These are phyloP conservation scores for Penicillium lagena DNA, from an alignment of 495 filamentous ascomycete genomes.

Conservation along the genomic window DNA sequence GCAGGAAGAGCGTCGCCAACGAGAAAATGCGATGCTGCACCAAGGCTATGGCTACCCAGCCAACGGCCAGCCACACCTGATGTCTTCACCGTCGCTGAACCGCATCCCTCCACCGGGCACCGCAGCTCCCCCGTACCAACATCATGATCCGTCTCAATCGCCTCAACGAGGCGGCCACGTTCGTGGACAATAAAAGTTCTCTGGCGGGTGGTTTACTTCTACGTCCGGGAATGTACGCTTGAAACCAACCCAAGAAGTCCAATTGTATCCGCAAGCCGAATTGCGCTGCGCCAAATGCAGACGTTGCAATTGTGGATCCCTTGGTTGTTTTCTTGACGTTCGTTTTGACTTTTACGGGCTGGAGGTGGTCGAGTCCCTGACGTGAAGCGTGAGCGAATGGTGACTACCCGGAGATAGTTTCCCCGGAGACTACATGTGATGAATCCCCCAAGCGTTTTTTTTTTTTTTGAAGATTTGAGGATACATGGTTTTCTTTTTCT, in stretches of 20 bases:
- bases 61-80: conserved; percentile 20
- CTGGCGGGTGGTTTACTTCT: too few species aligned
- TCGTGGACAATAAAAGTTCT: conserved; percentile 5
- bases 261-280: background rate
- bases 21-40: conserved; percentile 32
- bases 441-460: background rate
- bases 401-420: conserved; percentile 9
- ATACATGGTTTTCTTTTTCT: too few species aligned
- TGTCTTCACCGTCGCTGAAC: conserved; percentile 35
- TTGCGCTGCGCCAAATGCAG: background rate
- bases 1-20: conserved; percentile 38
- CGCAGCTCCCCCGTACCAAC: conserved; percentile 20
- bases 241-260: too few species aligned
- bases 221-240: too few species aligned
- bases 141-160: conserved; percentile 20
- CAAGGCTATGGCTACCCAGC: conserved; percentile 11
- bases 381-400: conserved; percentile 9
- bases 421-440: background rate
- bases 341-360: conserved; percentile 3
- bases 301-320: background rate
- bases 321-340: conserved; percentile 4
- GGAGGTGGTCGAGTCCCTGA: background rate
- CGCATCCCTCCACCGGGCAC: conserved; percentile 29
- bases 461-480: background rate
- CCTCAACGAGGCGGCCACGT: conserved; percentile 14